Percentiles rank a stretch among this genome's conserved stretches.
Evolutionary conservation across 202 grass and related monocot species (phyloP).

Genomic region (Elaeis oleifera): DNA sequence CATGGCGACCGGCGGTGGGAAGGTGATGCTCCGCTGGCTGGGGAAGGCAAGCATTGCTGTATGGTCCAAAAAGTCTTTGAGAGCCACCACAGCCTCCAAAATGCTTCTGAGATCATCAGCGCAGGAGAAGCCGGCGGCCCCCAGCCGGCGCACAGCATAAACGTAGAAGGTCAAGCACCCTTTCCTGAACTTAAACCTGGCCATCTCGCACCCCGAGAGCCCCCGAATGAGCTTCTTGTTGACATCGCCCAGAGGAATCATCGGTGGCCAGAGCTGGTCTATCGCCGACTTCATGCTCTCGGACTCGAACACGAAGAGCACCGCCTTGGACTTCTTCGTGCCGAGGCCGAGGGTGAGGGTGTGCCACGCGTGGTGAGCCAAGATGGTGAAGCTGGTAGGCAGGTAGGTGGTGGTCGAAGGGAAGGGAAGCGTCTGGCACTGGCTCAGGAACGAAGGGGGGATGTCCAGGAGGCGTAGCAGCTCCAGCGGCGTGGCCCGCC

Average conservation of each 20-base stretch:
- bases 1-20: conserved; percentile 45
- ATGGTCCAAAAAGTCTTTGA: conserved; percentile 92
- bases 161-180: conserved; percentile 98
- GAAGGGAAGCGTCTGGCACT: conserved; percentile 82
- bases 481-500: conserved; percentile 77
- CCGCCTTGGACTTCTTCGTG: conserved; percentile 93
- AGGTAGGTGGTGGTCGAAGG: conserved; percentile 76
- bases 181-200: conserved; percentile 94
- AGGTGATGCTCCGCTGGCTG: conserved; percentile 85
- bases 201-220: conserved; percentile 86
- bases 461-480: conserved; percentile 95
- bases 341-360: conserved; percentile 92
- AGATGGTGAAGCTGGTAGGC: conserved; percentile 97
- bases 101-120: conserved; percentile 68
- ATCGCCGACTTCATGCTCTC: conserved; percentile 80
- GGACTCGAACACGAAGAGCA: conserved; percentile 93
- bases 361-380: conserved; percentile 97
- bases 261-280: conserved; percentile 77
- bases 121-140: conserved; percentile 73
- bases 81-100: conserved; percentile 64
- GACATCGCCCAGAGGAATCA: conserved; percentile 84
- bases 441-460: conserved; percentile 78
- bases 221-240: conserved; percentile 95
- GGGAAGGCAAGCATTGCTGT: conserved; percentile 95
- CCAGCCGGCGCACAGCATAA: conserved; percentile 74